Evolutionary conservation across 768 basidiomycete species (phyloP).

Genomic region (Termitomyces sp.): DNA sequence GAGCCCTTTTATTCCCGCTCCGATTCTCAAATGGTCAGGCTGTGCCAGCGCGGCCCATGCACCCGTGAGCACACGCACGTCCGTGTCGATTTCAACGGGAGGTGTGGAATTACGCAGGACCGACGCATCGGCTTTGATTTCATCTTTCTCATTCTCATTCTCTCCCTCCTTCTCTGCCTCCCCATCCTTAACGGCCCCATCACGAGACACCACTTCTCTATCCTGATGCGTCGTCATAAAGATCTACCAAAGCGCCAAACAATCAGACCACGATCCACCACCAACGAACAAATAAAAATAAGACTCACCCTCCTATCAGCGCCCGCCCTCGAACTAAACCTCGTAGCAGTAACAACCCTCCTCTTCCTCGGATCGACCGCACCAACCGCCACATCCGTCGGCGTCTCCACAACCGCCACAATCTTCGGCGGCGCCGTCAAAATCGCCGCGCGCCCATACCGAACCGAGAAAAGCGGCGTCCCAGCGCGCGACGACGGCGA

Average conservation of each 20-base stretch:
- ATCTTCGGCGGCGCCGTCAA: slow-evolving; percentile 82
- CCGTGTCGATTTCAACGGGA: slow-evolving; percentile 57
- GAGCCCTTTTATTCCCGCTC: slow-evolving; percentile 48
- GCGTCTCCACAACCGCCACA: slow-evolving; percentile 75
- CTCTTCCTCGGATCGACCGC: slow-evolving; percentile 83
- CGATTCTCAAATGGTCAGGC: slow-evolving; percentile 19
- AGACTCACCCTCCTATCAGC: slow-evolving; percentile 71
- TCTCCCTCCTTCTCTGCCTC: slow-evolving; percentile 17
- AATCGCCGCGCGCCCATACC: slow-evolving; percentile 50
- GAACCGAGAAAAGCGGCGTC: slow-evolving; percentile 30
- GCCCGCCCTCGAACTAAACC: slow-evolving; percentile 80
- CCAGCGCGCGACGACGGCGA: slow-evolving; percentile 40
- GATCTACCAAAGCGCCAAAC: slow-evolving; percentile 38
- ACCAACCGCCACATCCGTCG: slow-evolving; percentile 39
- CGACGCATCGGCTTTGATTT: not conserved
- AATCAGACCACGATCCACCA: not conserved
- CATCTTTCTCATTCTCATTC: slow-evolving; percentile 14
- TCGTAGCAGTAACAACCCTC: slow-evolving; percentile 80
- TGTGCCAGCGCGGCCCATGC: slow-evolving; percentile 61
- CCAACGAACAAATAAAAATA: too few species aligned
- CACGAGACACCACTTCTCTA: slow-evolving; percentile 27
- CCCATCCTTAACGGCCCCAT: slow-evolving; percentile 18
- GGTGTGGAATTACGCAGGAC: slow-evolving; percentile 16
- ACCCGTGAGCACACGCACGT: slow-evolving; percentile 64
- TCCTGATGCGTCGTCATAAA: slow-evolving; percentile 81